These are phyloP conservation scores for Nicotiana rustica DNA, from an alignment of 305 asterid species.

Conservation along the genomic window DNA sequence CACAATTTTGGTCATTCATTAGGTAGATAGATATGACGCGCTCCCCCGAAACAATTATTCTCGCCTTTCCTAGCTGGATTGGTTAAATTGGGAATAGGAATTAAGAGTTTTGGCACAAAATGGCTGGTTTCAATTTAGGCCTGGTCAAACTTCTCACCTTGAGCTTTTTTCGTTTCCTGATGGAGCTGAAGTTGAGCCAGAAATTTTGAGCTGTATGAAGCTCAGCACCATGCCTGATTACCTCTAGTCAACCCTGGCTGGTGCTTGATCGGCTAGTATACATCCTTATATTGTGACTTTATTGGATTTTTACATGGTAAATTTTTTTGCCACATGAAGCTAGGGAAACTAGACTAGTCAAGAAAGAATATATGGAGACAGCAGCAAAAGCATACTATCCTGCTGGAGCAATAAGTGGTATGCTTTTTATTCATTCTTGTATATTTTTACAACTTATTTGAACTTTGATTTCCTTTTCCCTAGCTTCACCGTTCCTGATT, in stretches of 20 bases:
- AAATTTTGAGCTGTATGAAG: neutral
- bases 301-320: constrained; percentile 6
- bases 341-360: constrained; percentile 10
- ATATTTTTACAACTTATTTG: neutral
- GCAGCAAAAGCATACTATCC: neutral
- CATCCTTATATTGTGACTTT: constrained; percentile 1
- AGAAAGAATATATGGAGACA: constrained; percentile 20
- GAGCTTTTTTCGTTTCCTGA: neutral
- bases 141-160: neutral
- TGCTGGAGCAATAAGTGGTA: neutral
- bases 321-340: constrained; percentile 10
- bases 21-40: neutral
- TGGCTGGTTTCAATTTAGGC: neutral
- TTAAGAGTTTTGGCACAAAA: neutral
- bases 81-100: neutral
- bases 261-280: neutral
- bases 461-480: neutral
- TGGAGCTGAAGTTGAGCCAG: neutral
- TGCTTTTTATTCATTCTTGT: neutral
- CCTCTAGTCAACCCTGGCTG: neutral
- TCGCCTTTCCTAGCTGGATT: neutral
- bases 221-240: neutral
- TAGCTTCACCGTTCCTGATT: neutral
- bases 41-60: neutral
- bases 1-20: neutral